Base-by-base conservation (phyloP, 441 rosid species). In the Corymbia citriodora region DNA sequence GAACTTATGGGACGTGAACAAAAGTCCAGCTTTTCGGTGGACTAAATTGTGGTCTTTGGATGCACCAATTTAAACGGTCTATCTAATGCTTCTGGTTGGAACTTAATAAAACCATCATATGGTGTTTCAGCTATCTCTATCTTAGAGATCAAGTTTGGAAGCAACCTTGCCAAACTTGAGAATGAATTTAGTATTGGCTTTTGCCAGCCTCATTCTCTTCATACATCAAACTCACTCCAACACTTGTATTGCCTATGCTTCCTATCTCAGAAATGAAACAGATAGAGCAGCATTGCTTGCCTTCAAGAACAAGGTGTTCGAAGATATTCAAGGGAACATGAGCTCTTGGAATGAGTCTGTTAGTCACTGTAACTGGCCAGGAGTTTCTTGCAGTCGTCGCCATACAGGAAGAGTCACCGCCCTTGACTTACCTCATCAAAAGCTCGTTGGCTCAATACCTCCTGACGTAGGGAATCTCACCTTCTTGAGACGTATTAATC, bases 401-500 rank as follows among this genome's bases (percentile, higher is more conserved):
- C 89, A 88, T 0, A 2, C 68, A 0, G 54, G 87, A 48, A 83
- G 52, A 13, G 53, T 83, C 33, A 25, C 0, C 0, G 45, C 45
- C 79, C 4, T 68, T 12, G 0, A 8, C 79, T 68, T 93, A 19
- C 9, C 33, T 19, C 86, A 92, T 59, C 92, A 93, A 53, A 88
- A 88, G 54, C 89, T 92, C 55, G 36, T 50, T 9, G 90, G 89
- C 18, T 81, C 89, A 54, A 93, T 93, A 88, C 93, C 93, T 53
- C 89, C 92, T 2, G 16, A 89, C 27, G 33, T 90, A 6, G 92
- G 89, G 1, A 90, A 92, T 88, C 87, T 92, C 85, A 90, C 89
- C 10, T 89, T 90, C 68, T 88, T 90, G 0, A 79, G 92, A n/a
- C 3, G 0, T 9, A 23, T 91, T 29, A 31, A 33, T 17, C 21